Conservation (phyloP, 108 stramenopile genomes). For the Parmales sp. region DNA sequence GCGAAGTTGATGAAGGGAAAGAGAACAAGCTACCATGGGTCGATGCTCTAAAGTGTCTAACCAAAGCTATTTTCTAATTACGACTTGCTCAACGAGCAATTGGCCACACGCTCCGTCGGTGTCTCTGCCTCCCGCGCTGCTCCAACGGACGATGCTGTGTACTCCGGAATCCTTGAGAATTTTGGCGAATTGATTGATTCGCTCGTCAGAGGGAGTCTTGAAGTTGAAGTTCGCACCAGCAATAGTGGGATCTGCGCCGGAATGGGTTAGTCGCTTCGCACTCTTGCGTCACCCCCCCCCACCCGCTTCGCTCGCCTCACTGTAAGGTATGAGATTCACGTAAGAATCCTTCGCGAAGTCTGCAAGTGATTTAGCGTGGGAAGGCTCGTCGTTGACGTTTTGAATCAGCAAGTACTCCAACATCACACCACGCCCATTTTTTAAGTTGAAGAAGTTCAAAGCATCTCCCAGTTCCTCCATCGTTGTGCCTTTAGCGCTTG, state of each 20-base stretch:
- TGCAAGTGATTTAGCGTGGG: slow-evolving; percentile 28
- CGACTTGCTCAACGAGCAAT: too few relatives aligned
- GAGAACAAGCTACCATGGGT: too few relatives aligned
- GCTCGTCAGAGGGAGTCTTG: slow-evolving; percentile 25
- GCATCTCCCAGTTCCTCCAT: slow-evolving; percentile 26
- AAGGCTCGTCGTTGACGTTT: slow-evolving; percentile 38
- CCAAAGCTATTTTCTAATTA: too few relatives aligned
- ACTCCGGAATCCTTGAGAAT: slow-evolving; percentile 19
- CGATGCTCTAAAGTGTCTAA: too few relatives aligned
- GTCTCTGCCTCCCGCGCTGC: slow-evolving; percentile 28
- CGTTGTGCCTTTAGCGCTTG: slow-evolving; percentile 17
- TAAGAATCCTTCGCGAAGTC: slow-evolving; percentile 27
- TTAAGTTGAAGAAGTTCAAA: slow-evolving; percentile 31
- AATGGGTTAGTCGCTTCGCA: too few relatives aligned
- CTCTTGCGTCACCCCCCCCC: too few relatives aligned
- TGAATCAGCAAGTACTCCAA: slow-evolving; percentile 52
- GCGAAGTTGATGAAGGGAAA: too few relatives aligned
- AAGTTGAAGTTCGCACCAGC: slow-evolving; percentile 34
- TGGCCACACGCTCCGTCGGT: slow-evolving; percentile 40
- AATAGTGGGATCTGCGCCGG: slow-evolving; percentile 33
- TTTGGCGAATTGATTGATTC: slow-evolving; percentile 24
- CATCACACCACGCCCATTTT: slow-evolving; percentile 33
- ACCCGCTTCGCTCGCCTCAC: too few relatives aligned
- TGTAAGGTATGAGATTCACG: slow-evolving; percentile 44
- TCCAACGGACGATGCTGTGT: slow-evolving; percentile 30